Conservation (phyloP, 129 eudicot species). For the Oenanthe sinensis region DNA sequence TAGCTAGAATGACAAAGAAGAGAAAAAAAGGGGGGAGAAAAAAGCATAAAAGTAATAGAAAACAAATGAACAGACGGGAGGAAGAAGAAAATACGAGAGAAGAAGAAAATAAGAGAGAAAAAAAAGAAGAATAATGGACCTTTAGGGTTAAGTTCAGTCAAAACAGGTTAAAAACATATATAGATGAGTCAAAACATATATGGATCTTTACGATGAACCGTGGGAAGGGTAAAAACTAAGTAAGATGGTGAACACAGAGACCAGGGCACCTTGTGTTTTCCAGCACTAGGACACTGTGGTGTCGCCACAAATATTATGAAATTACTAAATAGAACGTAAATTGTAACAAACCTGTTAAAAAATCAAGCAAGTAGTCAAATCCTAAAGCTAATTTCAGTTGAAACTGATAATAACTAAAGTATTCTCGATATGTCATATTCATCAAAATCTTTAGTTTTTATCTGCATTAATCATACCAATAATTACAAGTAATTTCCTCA, state of each 20-base stretch:
- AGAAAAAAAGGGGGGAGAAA: not conserved
- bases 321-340: not conserved
- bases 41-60: not conserved
- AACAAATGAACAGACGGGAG: not conserved
- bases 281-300: not conserved
- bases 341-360: not conserved
- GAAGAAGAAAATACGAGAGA: not conserved
- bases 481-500: not conserved
- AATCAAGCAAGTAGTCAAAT: constrained; percentile 2
- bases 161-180: not conserved
- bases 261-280: not conserved
- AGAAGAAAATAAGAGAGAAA: not conserved
- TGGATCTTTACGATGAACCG: not conserved
- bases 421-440: not conserved
- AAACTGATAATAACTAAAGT: not conserved
- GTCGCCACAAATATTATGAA: not conserved
- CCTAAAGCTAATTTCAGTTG: not conserved
- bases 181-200: not conserved
- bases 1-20: not conserved
- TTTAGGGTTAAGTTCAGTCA: not conserved
- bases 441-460: not conserved
- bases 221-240: not conserved
- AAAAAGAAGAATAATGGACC: not conserved
- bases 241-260: not conserved
- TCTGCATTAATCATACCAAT: not conserved